Conservation (phyloP, 768 basidiomycete species). For the Sutorius australiensis region DNA sequence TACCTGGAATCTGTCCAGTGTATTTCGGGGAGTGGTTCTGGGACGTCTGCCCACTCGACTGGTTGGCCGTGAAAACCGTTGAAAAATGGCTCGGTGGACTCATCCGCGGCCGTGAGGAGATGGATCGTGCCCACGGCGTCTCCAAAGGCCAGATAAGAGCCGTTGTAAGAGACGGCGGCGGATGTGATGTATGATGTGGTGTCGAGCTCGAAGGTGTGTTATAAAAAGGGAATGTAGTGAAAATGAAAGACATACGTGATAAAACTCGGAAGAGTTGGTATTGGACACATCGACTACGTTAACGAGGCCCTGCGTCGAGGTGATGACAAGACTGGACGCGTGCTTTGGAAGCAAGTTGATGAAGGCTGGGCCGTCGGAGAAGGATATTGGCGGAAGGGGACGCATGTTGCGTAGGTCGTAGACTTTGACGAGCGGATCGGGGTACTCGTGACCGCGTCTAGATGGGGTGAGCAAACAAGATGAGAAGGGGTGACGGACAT, state of each 20-base stretch:
- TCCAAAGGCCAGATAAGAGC: slow-evolving; percentile 90
- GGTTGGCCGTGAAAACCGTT: slow-evolving; percentile 89
- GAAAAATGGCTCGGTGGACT: slow-evolving; percentile 57
- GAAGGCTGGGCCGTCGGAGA: slow-evolving; percentile 83
- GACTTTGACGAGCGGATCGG: slow-evolving; percentile 90
- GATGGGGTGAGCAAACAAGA: slow-evolving; percentile 9
- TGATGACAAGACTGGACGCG: slow-evolving; percentile 68
- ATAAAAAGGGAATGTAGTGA: neutral
- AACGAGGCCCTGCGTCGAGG: slow-evolving; percentile 78
- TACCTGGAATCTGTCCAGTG: slow-evolving; percentile 84
- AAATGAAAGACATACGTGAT: slow-evolving; percentile 53
- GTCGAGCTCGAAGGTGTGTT: slow-evolving; percentile 48
- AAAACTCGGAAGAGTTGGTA: slow-evolving; percentile 65
- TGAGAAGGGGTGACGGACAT: neutral
- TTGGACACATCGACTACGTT: slow-evolving; percentile 82
- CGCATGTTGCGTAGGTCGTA: slow-evolving; percentile 85
- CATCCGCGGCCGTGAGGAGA: slow-evolving; percentile 71
- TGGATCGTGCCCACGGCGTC: slow-evolving; percentile 84
- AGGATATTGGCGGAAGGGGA: slow-evolving; percentile 80
- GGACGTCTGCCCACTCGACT: slow-evolving; percentile 77
- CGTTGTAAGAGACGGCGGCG: slow-evolving; percentile 77
- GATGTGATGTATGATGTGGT: slow-evolving; percentile 74
- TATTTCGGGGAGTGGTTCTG: slow-evolving; percentile 64
- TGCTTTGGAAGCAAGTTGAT: slow-evolving; percentile 75
- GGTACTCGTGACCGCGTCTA: slow-evolving; percentile 84